Evolutionary conservation across 331 rosid species (phyloP).

Genomic region (Quercus phellos): DNA sequence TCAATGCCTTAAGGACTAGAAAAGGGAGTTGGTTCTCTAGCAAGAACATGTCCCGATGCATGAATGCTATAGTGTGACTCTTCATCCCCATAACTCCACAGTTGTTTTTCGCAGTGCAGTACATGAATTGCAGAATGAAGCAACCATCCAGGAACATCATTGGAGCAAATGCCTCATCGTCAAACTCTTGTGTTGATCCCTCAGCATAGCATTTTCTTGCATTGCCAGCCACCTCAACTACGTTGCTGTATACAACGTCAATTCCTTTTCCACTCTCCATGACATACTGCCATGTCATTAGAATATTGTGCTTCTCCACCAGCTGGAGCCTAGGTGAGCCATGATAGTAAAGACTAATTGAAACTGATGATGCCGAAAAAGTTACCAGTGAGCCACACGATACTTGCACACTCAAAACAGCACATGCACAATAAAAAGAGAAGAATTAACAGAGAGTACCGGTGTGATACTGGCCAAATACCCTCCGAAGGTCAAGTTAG

Average conservation of each 20-base stretch:
- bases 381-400: too few relatives aligned
- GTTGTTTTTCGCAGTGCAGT: too few relatives aligned
- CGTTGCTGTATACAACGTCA: not conserved
- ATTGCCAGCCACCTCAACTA: not conserved
- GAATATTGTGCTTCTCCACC: not conserved
- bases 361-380: not conserved
- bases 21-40: not conserved
- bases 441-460: too few relatives aligned
- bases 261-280: not conserved
- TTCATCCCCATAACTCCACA: too few relatives aligned
- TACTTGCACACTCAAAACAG: too few relatives aligned
- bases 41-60: not conserved
- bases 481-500: too few relatives aligned
- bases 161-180: not conserved
- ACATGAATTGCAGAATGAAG: not conserved
- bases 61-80: not conserved
- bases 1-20: not conserved
- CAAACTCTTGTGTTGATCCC: not conserved
- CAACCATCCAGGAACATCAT: not conserved
- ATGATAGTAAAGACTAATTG: not conserved
- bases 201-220: not conserved
- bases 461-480: too few relatives aligned
- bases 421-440: too few relatives aligned
- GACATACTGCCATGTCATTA: not conserved
- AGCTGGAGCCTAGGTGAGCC: not conserved